Base-by-base conservation (phyloP, 2,329 filamentous ascomycete species). In the Alternaria rosae region DNA sequence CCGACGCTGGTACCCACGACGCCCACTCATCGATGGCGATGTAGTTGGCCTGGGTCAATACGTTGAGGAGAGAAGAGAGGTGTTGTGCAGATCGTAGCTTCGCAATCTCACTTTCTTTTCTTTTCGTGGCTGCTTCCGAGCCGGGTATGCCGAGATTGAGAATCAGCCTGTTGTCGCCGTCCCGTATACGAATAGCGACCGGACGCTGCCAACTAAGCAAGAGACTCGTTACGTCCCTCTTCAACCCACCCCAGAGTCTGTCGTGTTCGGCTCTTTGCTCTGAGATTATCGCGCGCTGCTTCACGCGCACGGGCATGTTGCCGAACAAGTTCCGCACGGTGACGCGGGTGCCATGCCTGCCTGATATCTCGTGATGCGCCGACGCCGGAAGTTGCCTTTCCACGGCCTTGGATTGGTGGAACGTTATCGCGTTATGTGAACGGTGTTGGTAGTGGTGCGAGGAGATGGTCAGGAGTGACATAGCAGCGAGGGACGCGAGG, bases 241-340 rank as follows among this genome's bases (percentile, higher is more conserved):
- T 85, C 15, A 97, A 79, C 1, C 78, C 78, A 26, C 88, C 85
- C 88, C 92, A 94, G 54, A 91, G 85, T 66, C 85, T 90, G 20
- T 85, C 84, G 5, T 85, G 78, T 50, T 89, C 82, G 23, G 82
- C 74, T 11, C 61, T 83, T 67, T 68, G 83, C 84, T 70, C 87
- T 82, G 41, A 84, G 76, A 66, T 80, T 4, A 88, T 69, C 0
- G 87, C 87, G 65, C 93, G 87, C 70, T 93, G 91, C 75, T 95
- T 97, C 25, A 96, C 90, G 13, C 94, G 89, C 12, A 97, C 94
- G 0, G 94, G 93, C 87, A 97, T 92, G 61, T 89, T 91, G 0
- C 94, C 93, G 79, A 97, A 98, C 1, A 97, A 82, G 76, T 97
- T 90, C 58, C 89, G 87, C 6, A 97, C 90, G 0, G 85, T 85